Evolutionary conservation across 305 asterid genomes (phyloP).

Genomic region (Salvia sclarea): DNA sequence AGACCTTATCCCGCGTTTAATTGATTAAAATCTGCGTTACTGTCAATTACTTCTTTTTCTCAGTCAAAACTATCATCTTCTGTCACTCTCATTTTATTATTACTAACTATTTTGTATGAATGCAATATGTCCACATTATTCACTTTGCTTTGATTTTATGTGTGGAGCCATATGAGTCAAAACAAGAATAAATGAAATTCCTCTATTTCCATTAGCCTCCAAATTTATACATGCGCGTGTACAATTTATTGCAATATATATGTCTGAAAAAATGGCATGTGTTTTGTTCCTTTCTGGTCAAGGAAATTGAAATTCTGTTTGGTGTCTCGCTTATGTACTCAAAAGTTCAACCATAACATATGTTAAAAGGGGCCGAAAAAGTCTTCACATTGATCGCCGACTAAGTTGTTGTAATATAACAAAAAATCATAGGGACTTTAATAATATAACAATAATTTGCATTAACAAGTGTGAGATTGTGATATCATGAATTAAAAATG

Average conservation of each 20-base stretch:
- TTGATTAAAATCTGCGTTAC: slow-evolving; percentile 49
- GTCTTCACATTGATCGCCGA: slow-evolving; percentile 20
- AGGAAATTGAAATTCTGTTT: slow-evolving; percentile 25
- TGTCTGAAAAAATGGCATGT: slow-evolving; percentile 22
- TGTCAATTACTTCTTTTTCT: slow-evolving; percentile 38
- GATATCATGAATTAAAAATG: too few relatives aligned
- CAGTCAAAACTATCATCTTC: slow-evolving; percentile 33
- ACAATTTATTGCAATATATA: slow-evolving; percentile 12
- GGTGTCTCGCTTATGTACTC: background rate
- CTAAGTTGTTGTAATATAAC: background rate
- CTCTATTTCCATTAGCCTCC: slow-evolving; percentile 30
- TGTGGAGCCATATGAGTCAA: slow-evolving; percentile 35
- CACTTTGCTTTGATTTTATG: background rate
- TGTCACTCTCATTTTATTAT: slow-evolving; percentile 1
- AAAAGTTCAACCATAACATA: background rate
- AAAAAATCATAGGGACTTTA: background rate
- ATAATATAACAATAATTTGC: background rate
- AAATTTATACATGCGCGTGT: background rate
- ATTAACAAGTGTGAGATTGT: too few relatives aligned
- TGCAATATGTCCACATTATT: slow-evolving; percentile 10
- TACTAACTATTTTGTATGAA: slow-evolving; percentile 10
- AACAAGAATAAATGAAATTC: slow-evolving; percentile 32
- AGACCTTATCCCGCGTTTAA: slow-evolving; percentile 58
- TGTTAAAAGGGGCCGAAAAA: slow-evolving; percentile 1
- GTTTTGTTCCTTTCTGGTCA: slow-evolving; percentile 21